Percentiles rank a stretch among this genome's conserved stretches.
Conservation (phyloP, 371 early-diverging fungal genomes). For the Mucor lusitanicus region DNA sequence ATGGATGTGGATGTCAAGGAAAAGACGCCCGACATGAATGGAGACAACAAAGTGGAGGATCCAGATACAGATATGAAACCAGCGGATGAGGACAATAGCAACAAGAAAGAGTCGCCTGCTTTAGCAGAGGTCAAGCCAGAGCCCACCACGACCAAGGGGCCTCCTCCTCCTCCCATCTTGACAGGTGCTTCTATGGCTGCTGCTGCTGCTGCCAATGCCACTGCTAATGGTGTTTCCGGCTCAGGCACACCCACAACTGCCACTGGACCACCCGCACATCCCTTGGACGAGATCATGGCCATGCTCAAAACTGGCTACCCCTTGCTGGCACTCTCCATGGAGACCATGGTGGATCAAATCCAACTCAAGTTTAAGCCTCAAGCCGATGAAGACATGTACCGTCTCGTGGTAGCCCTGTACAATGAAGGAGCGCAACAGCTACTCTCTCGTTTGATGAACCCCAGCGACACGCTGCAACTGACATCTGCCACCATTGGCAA, state of each 20-base stretch:
- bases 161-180: not conserved
- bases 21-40: not conserved
- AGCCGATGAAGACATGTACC: slow-evolving; percentile 95
- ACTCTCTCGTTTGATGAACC: slow-evolving; percentile 57
- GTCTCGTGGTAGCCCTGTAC: slow-evolving; percentile 85
- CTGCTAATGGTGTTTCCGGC: not conserved
- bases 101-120: not conserved
- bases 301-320: slow-evolving; percentile 96
- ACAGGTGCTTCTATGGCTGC: not conserved
- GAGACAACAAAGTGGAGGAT: not conserved
- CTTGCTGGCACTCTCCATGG: slow-evolving; percentile 92
- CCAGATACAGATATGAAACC: not conserved
- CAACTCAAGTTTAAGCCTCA: slow-evolving; percentile 88
- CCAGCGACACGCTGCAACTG: slow-evolving; percentile 62
- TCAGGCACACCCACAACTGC: slow-evolving; percentile 5
- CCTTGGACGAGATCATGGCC: slow-evolving; percentile 95
- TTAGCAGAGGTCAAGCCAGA: slow-evolving; percentile 5
- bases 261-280: slow-evolving; percentile 10
- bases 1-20: not conserved
- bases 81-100: not conserved
- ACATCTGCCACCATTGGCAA: slow-evolving; percentile 78
- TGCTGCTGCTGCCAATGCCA: not conserved
- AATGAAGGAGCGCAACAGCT: slow-evolving; percentile 88
- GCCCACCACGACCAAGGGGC: not conserved
- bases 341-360: slow-evolving; percentile 97